A percentile compares a stretch with the other conserved stretches of the same genome.
These are phyloP conservation scores for Solanum habrochaites DNA, from an alignment of 257 asterid species.

Conservation along the genomic window DNA sequence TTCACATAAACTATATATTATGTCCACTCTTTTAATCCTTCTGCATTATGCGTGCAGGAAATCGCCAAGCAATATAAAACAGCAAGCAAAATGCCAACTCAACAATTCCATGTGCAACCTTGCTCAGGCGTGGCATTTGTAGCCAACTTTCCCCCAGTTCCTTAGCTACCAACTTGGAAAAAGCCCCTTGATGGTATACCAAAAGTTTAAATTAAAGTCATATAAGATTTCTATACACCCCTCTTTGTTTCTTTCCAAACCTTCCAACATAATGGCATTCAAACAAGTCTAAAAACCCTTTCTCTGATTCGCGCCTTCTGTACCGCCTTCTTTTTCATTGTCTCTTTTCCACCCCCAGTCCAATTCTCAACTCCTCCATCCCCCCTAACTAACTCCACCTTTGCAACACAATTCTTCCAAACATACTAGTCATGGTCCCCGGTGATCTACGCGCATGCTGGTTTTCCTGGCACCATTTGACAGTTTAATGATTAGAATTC, in stretches of 20 bases:
- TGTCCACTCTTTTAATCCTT: background rate
- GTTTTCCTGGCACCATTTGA: conserved; percentile 69
- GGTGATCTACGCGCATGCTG: conserved; percentile 64
- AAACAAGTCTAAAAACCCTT: conserved; percentile 42
- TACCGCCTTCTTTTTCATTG: conserved; percentile 62
- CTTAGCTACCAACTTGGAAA: conserved; percentile 21
- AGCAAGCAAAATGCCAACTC: conserved; percentile 11
- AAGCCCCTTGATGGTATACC: background rate
- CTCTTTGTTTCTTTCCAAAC: background rate
- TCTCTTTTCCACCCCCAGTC: conserved; percentile 77
- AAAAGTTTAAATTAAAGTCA: background rate
- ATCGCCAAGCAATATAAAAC: too few relatives aligned
- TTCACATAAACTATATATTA: background rate
- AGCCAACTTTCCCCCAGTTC: conserved; percentile 26
- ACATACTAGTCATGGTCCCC: conserved; percentile 41
- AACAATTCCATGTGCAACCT: conserved; percentile 12
- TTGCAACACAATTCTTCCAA: conserved; percentile 28
- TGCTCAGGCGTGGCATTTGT: conserved; percentile 28
- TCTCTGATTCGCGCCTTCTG: conserved; percentile 52
- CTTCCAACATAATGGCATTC: conserved; percentile 30
- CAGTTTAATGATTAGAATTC: conserved; percentile 4
- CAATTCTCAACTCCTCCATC: conserved; percentile 68
- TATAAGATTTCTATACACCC: background rate
- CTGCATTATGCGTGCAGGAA: conserved; percentile 11
- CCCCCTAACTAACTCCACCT: conserved; percentile 35